These are phyloP conservation scores for Diutina pseudorugosa DNA, from an alignment of 1,139 yeast genomes.

Conservation along the genomic window DNA sequence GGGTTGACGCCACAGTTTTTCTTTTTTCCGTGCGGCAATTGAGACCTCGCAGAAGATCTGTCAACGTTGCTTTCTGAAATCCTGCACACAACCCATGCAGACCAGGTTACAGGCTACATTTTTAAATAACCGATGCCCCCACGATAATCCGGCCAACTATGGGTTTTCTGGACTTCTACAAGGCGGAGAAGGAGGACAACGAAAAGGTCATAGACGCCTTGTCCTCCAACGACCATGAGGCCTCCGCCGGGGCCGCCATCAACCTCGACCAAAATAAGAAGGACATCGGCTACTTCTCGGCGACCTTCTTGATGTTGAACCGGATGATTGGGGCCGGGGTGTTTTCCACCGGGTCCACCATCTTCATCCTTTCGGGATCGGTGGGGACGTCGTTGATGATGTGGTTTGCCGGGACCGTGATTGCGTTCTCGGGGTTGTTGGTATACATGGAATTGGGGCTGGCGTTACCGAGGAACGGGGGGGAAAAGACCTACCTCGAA, in stretches of 20 bases:
- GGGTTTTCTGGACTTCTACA: constrained; percentile 10
- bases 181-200: constrained; percentile 8
- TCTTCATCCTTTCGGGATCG: constrained; percentile 56
- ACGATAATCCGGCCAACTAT: constrained; percentile 5
- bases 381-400: constrained; percentile 61
- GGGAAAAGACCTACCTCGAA: constrained; percentile 77
- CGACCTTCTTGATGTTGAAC: constrained; percentile 59
- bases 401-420: constrained; percentile 70
- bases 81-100: neutral
- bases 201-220: constrained; percentile 10
- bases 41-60: neutral
- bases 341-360: constrained; percentile 75
- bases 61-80: neutral
- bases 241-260: constrained; percentile 18
- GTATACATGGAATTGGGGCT: constrained; percentile 81
- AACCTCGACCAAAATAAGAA: constrained; percentile 41
- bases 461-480: constrained; percentile 78
- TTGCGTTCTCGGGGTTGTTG: constrained; percentile 62
- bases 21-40: neutral
- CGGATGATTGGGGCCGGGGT: constrained; percentile 86
- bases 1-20: neutral
- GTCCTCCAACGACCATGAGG: constrained; percentile 13
- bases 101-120: neutral
- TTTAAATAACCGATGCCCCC: neutral
- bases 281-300: constrained; percentile 55